Evolutionary conservation across 2,329 filamentous ascomycete genomes (phyloP).

Genomic region (Sarocladium oryzae): DNA sequence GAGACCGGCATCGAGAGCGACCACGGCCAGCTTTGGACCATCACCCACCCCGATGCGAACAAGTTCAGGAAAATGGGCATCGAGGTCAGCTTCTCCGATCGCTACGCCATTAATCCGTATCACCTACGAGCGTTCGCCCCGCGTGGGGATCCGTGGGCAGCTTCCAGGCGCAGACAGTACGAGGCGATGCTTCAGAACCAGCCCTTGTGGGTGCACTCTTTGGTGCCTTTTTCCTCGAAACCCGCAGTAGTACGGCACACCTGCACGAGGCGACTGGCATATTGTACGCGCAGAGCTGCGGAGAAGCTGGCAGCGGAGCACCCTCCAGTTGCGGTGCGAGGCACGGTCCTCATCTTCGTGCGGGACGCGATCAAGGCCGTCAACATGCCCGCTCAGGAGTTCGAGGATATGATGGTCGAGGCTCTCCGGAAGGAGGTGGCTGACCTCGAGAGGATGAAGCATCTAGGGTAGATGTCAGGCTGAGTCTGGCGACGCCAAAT

Average conservation of each 20-base stretch:
- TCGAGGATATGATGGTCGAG: constrained; percentile 4
- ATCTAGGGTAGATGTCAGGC: too few species aligned
- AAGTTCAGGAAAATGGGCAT: constrained; percentile 12
- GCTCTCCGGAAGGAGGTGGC: constrained; percentile 4
- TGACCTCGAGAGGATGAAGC: not conserved
- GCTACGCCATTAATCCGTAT: constrained; percentile 26
- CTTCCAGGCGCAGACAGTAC: constrained; percentile 20
- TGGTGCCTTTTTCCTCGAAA: not conserved
- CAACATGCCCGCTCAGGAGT: not conserved
- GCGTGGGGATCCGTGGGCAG: constrained; percentile 24
- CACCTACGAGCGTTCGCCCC: constrained; percentile 26
- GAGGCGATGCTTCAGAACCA: constrained; percentile 19
- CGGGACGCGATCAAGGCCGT: not conserved
- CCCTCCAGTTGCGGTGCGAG: not conserved
- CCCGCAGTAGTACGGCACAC: not conserved
- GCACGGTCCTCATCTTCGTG: constrained; percentile 1
- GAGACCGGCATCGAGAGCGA: constrained; percentile 20
- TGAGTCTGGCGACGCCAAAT: too few species aligned
- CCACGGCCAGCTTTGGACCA: constrained; percentile 14
- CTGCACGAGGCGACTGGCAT: not conserved
- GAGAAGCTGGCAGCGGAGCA: not conserved
- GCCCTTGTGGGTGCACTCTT: constrained; percentile 24
- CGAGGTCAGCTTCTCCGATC: constrained; percentile 19
- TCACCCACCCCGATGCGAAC: constrained; percentile 12
- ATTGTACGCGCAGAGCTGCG: not conserved